Percentiles rank a stretch among this genome's conserved stretches.
Conservation (phyloP, 2,329 filamentous ascomycete species). For the Epichloe uncinata region DNA sequence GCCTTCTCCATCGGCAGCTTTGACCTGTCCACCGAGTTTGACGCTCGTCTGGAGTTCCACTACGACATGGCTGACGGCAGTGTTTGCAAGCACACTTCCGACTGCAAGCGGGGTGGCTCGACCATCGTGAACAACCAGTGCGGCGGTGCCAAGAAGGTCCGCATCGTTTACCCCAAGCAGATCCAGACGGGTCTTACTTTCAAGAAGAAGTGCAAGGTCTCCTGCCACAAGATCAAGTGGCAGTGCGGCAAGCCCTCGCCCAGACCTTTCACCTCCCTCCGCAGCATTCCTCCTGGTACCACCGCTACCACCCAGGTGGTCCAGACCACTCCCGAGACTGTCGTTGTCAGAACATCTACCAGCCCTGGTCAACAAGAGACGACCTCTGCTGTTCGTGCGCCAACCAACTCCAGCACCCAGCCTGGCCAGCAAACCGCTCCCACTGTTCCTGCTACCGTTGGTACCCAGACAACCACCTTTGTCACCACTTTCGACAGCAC, state of each 20-base stretch:
- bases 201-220: constrained; percentile 51
- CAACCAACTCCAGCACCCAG: not conserved
- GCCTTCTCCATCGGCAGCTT: constrained; percentile 63
- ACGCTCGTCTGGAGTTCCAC: constrained; percentile 71
- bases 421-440: constrained; percentile 4
- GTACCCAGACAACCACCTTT: constrained; percentile 6
- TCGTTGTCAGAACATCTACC: not conserved
- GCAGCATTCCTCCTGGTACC: not conserved
- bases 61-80: constrained; percentile 77
- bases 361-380: constrained; percentile 5
- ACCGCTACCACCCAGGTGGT: not conserved
- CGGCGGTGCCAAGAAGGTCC: constrained; percentile 76
- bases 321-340: not conserved
- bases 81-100: constrained; percentile 63
- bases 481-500: constrained; percentile 29
- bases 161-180: constrained; percentile 52
- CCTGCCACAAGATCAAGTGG: constrained; percentile 32
- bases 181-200: constrained; percentile 22
- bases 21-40: constrained; percentile 59
- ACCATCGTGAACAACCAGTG: constrained; percentile 76
- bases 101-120: constrained; percentile 56
- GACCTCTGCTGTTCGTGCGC: not conserved
- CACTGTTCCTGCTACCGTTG: not conserved
- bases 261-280: not conserved
- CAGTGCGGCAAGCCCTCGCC: constrained; percentile 40